Evolutionary conservation across 768 basidiomycete genomes (phyloP).

Genomic region (Hygrophorus pudorinus): DNA sequence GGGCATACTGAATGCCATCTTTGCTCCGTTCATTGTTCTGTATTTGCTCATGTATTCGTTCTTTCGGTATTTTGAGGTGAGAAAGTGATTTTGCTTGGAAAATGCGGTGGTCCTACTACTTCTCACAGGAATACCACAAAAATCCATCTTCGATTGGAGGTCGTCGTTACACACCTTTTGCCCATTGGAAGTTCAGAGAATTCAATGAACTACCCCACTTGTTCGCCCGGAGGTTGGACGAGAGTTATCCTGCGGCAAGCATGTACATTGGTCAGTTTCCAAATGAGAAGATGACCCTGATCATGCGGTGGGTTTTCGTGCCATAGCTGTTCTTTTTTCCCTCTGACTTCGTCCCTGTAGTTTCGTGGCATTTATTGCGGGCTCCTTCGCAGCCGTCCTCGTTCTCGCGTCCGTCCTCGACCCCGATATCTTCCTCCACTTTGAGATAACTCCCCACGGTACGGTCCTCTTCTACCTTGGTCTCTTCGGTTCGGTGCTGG

Average conservation of each 20-base stretch:
- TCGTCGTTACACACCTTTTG: constrained; percentile 87
- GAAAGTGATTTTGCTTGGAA: constrained; percentile 14
- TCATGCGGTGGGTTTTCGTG: constrained; percentile 66
- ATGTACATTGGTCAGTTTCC: constrained; percentile 98
- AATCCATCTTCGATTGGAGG: constrained; percentile 93
- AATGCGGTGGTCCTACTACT: constrained; percentile 6
- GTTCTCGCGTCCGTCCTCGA: constrained; percentile 87
- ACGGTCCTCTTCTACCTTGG: constrained; percentile 91
- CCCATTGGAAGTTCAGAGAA: constrained; percentile 97
- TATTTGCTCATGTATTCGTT: constrained; percentile 98
- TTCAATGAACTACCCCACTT: constrained; percentile 97
- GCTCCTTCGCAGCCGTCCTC: constrained; percentile 94
- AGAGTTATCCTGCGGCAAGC: constrained; percentile 82
- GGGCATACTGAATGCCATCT: constrained; percentile 91
- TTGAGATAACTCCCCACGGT: constrained; percentile 89
- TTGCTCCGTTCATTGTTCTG: constrained; percentile 93
- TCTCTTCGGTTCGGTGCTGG: constrained; percentile 80
- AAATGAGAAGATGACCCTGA: constrained; percentile 81
- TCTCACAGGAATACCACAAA: constrained; percentile 88
- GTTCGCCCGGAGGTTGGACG: constrained; percentile 76
- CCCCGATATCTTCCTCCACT: constrained; percentile 86
- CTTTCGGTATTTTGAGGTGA: constrained; percentile 98
- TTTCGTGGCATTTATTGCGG: constrained; percentile 92
- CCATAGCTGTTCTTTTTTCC: background rate
- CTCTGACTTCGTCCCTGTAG: constrained; percentile 33